These are phyloP conservation scores for Penicillium brevicompactum DNA, from an alignment of 2,329 filamentous ascomycete species.

Conservation along the genomic window DNA sequence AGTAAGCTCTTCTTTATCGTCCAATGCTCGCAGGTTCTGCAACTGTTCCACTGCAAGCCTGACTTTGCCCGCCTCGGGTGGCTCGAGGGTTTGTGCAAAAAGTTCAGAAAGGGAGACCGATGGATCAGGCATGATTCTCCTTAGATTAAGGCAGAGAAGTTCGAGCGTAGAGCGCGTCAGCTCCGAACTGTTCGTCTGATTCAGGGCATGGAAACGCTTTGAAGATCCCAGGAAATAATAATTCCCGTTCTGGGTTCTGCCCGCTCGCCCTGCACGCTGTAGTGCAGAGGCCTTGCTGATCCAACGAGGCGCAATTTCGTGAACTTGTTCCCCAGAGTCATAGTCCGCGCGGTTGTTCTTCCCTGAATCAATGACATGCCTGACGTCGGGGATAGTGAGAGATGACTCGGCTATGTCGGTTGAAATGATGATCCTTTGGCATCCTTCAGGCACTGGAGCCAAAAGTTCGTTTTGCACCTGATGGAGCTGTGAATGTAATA, in stretches of 20 bases:
- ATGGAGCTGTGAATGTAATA: constrained; percentile 51
- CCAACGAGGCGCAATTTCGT: constrained; percentile 47
- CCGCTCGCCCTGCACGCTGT: constrained; percentile 54
- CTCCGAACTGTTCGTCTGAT: constrained; percentile 39
- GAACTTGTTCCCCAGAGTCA: constrained; percentile 42
- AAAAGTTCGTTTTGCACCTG: constrained; percentile 46
- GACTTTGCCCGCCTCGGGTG: constrained; percentile 43
- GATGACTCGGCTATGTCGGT: constrained; percentile 57
- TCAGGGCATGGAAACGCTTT: constrained; percentile 36
- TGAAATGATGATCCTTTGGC: constrained; percentile 53
- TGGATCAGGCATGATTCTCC: constrained; percentile 39
- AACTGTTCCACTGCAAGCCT: constrained; percentile 35
- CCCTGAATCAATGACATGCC: constrained; percentile 53
- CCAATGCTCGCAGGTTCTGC: constrained; percentile 46
- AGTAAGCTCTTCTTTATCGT: constrained; percentile 47
- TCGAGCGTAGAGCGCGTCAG: constrained; percentile 50
- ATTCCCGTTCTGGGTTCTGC: constrained; percentile 50
- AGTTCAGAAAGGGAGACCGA: constrained; percentile 41
- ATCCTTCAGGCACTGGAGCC: constrained; percentile 44
- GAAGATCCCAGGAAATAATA: constrained; percentile 54
- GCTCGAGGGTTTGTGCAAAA: constrained; percentile 48
- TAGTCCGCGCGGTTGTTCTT: constrained; percentile 44
- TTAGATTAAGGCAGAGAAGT: constrained; percentile 48
- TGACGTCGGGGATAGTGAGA: constrained; percentile 55
- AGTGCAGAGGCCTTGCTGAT: constrained; percentile 50